Evolutionary conservation across 2,329 filamentous ascomycete species (phyloP), one percentile per base, ranked within the genome.

Genomic region (Nigrograna mackinnonii): DNA sequence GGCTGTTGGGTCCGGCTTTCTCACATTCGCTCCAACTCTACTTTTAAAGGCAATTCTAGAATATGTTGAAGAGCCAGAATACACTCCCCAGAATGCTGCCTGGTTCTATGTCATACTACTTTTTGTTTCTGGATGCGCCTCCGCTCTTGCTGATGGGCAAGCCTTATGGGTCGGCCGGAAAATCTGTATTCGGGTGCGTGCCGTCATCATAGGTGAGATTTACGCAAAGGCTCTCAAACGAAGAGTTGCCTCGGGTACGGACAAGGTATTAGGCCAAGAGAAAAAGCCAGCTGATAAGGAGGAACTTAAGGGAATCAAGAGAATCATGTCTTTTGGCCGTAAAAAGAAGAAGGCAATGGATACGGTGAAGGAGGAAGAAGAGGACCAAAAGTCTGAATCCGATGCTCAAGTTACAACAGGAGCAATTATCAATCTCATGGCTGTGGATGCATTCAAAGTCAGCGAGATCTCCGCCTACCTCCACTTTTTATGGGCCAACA

Each of bases 371-470:
- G 34, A 54, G 7, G 54, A 64, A 3, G 49, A 62, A 17, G 47
- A 49, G 28, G 45, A 52, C 13, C 54, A 59, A 19, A 58, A 61
- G 36, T 48, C 60, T 0, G 55, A 58, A 12, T 64, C 67, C 13
- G 85, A 90, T 48, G 80, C 86, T 44, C 90, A 95, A 71, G 92
- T 91, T 28, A 96, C 94, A 47, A 79, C 95, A 37, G 94, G 95
- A 49, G 95, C 94, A n/a, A 96, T 99, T 60, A 99, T 99, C 75
- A 99, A 97, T 68, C 77, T 99, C 53, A 99, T 99, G 94, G 95
- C 94, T 9, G 95, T 99, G 30, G 95, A 99, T 74, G 96, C 92
- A 35, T 97, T 97, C 82, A 99, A 99, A 73, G 90, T 99, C 41
- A 88, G 89, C 49, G 94, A 99, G 65, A 86, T 96, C 45, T 94